Conservation (phyloP, 768 basidiomycete genomes). For the Tylopilus subfusipes region DNA sequence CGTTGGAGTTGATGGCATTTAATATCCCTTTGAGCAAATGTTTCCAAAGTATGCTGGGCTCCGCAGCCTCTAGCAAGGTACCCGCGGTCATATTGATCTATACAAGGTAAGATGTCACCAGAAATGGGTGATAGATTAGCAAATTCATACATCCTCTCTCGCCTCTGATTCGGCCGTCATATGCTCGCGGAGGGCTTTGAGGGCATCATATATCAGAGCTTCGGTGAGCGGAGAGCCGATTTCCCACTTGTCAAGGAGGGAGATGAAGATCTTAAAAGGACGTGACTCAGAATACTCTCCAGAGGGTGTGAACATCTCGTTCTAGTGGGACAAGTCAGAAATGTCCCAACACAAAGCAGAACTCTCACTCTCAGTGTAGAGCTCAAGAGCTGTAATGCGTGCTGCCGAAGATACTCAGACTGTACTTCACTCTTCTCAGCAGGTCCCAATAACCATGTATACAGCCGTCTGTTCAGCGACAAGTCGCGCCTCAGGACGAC, state of each 20-base stretch:
- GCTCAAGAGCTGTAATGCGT: slow-evolving; percentile 71
- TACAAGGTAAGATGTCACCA: not conserved
- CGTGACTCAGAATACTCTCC: slow-evolving; percentile 73
- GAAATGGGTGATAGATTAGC: not conserved
- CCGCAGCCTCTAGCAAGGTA: slow-evolving; percentile 88
- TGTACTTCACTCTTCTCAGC: slow-evolving; percentile 78
- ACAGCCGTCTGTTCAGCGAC: slow-evolving; percentile 87
- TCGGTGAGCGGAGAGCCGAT: slow-evolving; percentile 82
- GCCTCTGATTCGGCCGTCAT: slow-evolving; percentile 50
- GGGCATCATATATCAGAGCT: slow-evolving; percentile 71
- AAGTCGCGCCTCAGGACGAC: slow-evolving; percentile 92
- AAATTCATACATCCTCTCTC: slow-evolving; percentile 55
- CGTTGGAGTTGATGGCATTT: slow-evolving; percentile 47
- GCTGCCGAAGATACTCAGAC: slow-evolving; percentile 58
- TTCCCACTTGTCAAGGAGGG: slow-evolving; percentile 95
- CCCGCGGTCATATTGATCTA: slow-evolving; percentile 80
- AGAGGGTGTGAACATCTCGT: slow-evolving; percentile 73
- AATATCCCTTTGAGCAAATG: slow-evolving; percentile 60
- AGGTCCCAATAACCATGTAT: slow-evolving; percentile 87
- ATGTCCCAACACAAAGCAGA: not conserved
- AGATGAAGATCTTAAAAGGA: slow-evolving; percentile 95
- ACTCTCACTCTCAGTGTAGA: slow-evolving; percentile 61
- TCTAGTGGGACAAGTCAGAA: slow-evolving; percentile 37
- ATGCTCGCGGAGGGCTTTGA: slow-evolving; percentile 64
- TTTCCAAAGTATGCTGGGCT: slow-evolving; percentile 86